Evolutionary conservation across 805 yeast species (phyloP).

Genomic region (Saturnispora ahearnii): DNA sequence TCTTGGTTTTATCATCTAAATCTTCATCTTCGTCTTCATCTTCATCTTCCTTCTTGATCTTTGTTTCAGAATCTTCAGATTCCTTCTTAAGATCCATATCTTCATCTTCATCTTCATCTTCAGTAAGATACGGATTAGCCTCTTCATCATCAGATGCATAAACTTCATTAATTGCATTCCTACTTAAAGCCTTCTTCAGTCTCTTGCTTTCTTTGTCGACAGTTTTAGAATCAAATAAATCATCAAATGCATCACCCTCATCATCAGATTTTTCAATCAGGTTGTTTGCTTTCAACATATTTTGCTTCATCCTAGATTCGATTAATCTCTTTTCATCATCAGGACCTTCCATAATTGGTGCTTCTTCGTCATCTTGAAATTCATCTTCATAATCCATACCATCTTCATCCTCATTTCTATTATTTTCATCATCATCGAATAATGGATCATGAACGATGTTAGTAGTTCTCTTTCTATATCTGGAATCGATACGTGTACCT

Average conservation of each 20-base stretch:
- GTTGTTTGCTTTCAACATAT: constrained; percentile 75
- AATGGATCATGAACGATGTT: constrained; percentile 29
- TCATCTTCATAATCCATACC: constrained; percentile 94
- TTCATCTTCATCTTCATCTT: constrained; percentile 50
- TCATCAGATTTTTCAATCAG: constrained; percentile 53
- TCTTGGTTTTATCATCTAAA: constrained; percentile 7
- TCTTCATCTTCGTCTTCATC: constrained; percentile 25
- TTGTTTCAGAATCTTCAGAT: constrained; percentile 16
- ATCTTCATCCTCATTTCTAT: constrained; percentile 63
- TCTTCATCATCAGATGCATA: constrained; percentile 76
- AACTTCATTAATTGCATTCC: constrained; percentile 79
- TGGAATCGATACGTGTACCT: constrained; percentile 41
- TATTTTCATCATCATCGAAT: constrained; percentile 28
- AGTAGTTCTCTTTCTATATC: constrained; percentile 36
- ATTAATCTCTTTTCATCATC: constrained; percentile 91
- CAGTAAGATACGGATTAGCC: constrained; percentile 66
- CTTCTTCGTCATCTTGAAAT: constrained; percentile 98
- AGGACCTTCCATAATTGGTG: constrained; percentile 92
- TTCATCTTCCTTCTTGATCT: constrained; percentile 31
- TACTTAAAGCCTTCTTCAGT: constrained; percentile 71
- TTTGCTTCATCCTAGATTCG: constrained; percentile 73
- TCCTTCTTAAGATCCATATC: constrained; percentile 24
- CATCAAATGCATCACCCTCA: constrained; percentile 59
- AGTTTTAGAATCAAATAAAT: constrained; percentile 56
- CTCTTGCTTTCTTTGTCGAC: constrained; percentile 88